Evolutionary conservation across 2,329 filamentous ascomycete genomes (phyloP).

Genomic region (Paracamarosporium sp.): DNA sequence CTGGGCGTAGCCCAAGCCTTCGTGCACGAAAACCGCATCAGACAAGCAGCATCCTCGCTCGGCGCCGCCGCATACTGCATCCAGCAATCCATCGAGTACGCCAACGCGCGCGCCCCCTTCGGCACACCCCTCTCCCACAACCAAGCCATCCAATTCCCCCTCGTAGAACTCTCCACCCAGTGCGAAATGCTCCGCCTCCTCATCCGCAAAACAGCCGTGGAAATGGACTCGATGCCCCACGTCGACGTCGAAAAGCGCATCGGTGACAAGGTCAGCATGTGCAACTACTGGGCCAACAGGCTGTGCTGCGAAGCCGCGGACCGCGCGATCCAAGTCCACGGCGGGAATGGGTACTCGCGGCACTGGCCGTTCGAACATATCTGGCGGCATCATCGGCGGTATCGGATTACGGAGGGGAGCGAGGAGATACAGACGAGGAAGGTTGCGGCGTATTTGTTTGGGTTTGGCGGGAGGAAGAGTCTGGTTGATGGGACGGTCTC

Average conservation of each 20-base stretch:
- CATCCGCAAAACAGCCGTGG: conserved; percentile 66
- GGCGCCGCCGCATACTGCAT: conserved; percentile 68
- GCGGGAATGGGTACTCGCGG: conserved; percentile 65
- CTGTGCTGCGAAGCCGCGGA: conserved; percentile 67
- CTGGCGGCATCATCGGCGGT: conserved; percentile 68
- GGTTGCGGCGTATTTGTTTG: conserved; percentile 66
- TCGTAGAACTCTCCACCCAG: conserved; percentile 68
- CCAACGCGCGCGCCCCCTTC: conserved; percentile 61
- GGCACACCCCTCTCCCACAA: conserved; percentile 64
- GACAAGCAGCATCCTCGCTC: conserved; percentile 68
- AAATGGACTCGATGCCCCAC: conserved; percentile 65
- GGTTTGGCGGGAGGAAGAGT: conserved; percentile 57
- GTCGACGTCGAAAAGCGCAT: conserved; percentile 64
- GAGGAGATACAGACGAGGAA: conserved; percentile 74
- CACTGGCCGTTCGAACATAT: conserved; percentile 70
- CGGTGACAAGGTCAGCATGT: conserved; percentile 70
- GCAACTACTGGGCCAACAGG: conserved; percentile 70
- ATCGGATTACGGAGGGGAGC: conserved; percentile 69
- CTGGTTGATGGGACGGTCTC: conserved; percentile 38
- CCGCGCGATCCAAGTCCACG: conserved; percentile 67
- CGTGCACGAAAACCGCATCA: conserved; percentile 70
- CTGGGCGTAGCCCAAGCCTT: conserved; percentile 69
- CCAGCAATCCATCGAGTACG: conserved; percentile 63
- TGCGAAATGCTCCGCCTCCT: conserved; percentile 67
- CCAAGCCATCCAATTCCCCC: conserved; percentile 69